phyloP scores from a whole-genome alignment of 345 rosid species.

The Aurinia saxatilis region DNA sequence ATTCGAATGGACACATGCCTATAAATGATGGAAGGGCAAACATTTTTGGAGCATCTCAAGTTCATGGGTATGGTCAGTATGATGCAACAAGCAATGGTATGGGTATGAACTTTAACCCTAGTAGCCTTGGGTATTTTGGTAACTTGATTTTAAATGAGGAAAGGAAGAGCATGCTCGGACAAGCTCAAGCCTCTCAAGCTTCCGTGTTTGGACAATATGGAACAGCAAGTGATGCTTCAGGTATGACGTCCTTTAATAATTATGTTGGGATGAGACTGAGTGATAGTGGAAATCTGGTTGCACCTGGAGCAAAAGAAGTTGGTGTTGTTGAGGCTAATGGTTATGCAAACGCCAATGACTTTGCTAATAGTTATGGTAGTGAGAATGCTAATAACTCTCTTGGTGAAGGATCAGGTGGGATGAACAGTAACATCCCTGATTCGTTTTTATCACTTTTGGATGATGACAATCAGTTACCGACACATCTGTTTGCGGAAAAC shows the following conservation, averaged over 20 bases:
- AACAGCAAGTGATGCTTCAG: background rate
- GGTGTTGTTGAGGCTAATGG: too few relatives aligned
- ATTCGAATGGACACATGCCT: background rate
- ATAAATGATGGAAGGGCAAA: background rate
- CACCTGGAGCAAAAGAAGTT: background rate
- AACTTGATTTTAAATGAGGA: too few relatives aligned
- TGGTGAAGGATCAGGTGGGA: background rate
- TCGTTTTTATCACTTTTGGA: background rate
- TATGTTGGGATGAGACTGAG: background rate
- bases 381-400: background rate
- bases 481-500: background rate
- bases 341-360: too few relatives aligned
- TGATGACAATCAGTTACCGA: background rate
- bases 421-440: constrained; percentile 1
- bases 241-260: background rate
- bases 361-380: background rate
- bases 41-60: background rate
- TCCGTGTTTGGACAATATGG: too few relatives aligned
- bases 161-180: too few relatives aligned
- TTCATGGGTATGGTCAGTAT: background rate
- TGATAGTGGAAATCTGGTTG: background rate
- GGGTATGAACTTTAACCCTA: constrained; percentile 1
- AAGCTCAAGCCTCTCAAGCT: too few relatives aligned
- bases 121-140: too few relatives aligned
- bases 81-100: background rate